These are phyloP conservation scores for Xylariaceae sp. DNA, from an alignment of 2,329 filamentous ascomycete species.

Conservation along the genomic window DNA sequence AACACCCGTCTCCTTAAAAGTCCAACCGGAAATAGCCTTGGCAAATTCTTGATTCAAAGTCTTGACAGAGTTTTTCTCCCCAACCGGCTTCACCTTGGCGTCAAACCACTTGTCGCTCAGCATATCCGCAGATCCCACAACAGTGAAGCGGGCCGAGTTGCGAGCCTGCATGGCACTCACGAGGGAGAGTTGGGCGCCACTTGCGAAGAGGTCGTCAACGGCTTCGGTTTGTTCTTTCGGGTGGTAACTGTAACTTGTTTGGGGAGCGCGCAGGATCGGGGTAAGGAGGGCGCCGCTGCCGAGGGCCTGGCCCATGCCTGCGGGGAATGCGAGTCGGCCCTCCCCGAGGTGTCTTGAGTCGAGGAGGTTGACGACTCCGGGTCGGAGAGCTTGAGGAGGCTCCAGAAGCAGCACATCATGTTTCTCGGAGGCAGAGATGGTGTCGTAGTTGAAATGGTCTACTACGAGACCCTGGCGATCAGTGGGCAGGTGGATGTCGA, in stretches of 20 bases:
- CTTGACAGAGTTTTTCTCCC: conserved; percentile 46
- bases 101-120: conserved; percentile 87
- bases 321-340: conserved; percentile 70
- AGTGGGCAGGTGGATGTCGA: conserved; percentile 81
- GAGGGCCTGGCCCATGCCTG: conserved; percentile 74
- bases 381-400: conserved; percentile 58
- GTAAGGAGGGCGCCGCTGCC: conserved; percentile 73
- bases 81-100: conserved; percentile 65
- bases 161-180: conserved; percentile 86
- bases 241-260: conserved; percentile 90
- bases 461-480: conserved; percentile 84
- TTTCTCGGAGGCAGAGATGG: conserved; percentile 67
- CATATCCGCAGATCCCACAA: conserved; percentile 83
- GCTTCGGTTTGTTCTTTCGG: conserved; percentile 74
- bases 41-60: conserved; percentile 83
- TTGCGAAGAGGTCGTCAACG: conserved; percentile 79
- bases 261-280: conserved; percentile 76
- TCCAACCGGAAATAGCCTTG: conserved; percentile 83
- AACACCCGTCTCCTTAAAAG: conserved; percentile 91
- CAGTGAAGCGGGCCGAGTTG: conserved; percentile 85
- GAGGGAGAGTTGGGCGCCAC: conserved; percentile 76
- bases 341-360: conserved; percentile 13
- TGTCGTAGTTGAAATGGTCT: conserved; percentile 95
- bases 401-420: conserved; percentile 86
- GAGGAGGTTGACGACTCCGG: conserved; percentile 76